Evolutionary conservation across 1,284 basidiomycete genomes (phyloP).

Genomic region (Trichosporon sp.): DNA sequence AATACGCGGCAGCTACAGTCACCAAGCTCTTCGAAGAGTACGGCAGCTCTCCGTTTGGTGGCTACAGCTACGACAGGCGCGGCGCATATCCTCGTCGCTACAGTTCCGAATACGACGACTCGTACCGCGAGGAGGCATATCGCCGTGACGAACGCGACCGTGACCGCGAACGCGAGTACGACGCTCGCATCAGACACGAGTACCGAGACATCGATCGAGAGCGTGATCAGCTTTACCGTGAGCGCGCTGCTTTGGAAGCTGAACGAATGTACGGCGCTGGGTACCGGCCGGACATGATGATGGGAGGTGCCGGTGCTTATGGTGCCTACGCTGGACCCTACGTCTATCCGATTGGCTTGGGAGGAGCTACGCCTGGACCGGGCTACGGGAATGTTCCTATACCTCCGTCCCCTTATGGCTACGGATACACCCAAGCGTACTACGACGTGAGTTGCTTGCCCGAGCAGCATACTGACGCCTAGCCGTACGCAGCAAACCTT

Average conservation of each 20-base stretch:
- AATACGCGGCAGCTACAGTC: constrained; percentile 1
- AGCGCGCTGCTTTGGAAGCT: background rate
- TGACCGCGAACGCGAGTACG: background rate
- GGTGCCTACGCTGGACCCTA: background rate
- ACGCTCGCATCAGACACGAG: background rate
- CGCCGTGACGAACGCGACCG: background rate
- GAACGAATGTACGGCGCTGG: constrained; percentile 1
- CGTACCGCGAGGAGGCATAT: background rate
- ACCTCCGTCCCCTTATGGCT: background rate
- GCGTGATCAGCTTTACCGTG: background rate
- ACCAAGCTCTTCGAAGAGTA: constrained; percentile 1
- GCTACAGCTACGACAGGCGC: background rate
- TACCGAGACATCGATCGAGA: constrained; percentile 4
- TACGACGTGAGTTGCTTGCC: background rate
- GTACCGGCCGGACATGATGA: constrained; percentile 12
- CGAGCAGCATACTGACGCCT: background rate
- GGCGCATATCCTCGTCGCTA: background rate
- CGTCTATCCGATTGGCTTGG: background rate
- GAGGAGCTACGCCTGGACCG: background rate
- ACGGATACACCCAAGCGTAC: background rate
- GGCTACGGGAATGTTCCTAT: constrained; percentile 1
- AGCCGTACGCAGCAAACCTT: background rate
- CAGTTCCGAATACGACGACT: background rate
- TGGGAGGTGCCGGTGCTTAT: background rate
- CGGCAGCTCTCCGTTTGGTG: background rate